Conservation (phyloP, 225 moss, liverwort and hornwort genomes). For the Rhytidiadelphus loreus region DNA sequence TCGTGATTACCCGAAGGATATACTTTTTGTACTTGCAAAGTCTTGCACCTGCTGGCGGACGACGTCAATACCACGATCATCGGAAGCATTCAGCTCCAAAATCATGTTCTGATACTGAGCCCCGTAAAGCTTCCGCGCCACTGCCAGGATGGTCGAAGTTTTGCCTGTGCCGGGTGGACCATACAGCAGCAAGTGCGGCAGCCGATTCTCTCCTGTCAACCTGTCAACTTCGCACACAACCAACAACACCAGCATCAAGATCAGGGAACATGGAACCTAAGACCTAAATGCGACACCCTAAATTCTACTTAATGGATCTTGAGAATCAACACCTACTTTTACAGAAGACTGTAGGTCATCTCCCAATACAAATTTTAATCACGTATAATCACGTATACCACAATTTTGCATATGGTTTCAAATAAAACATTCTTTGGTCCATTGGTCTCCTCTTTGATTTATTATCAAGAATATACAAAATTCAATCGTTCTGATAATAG, state of each 20-base stretch:
- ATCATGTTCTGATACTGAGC: slow-evolving; percentile 96
- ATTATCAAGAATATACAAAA: not conserved
- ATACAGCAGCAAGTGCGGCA: slow-evolving; percentile 86
- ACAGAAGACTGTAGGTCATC: not conserved
- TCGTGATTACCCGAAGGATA: slow-evolving; percentile 73
- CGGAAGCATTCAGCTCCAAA: slow-evolving; percentile 95
- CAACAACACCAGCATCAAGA: not conserved
- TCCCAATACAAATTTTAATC: not conserved
- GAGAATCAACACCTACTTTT: not conserved
- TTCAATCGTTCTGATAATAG: not conserved
- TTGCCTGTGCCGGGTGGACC: slow-evolving; percentile 98
- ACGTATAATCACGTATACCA: not conserved
- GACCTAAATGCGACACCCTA: not conserved
- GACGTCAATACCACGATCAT: slow-evolving; percentile 97
- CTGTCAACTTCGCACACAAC: slow-evolving; percentile 64
- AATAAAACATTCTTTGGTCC: not conserved
- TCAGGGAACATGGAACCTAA: not conserved
- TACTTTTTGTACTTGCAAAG: slow-evolving; percentile 97
- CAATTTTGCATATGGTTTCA: not conserved
- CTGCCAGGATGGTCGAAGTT: slow-evolving; percentile 92
- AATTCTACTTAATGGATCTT: not conserved
- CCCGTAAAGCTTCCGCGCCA: slow-evolving; percentile 94
- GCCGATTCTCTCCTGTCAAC: slow-evolving; percentile 84
- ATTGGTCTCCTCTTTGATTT: not conserved
- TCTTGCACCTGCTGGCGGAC: slow-evolving; percentile 98